Percentiles rank a stretch among this genome's conserved stretches.
Conservation (phyloP, 2,329 filamentous ascomycete genomes). For the Alternaria triticimaculans region DNA sequence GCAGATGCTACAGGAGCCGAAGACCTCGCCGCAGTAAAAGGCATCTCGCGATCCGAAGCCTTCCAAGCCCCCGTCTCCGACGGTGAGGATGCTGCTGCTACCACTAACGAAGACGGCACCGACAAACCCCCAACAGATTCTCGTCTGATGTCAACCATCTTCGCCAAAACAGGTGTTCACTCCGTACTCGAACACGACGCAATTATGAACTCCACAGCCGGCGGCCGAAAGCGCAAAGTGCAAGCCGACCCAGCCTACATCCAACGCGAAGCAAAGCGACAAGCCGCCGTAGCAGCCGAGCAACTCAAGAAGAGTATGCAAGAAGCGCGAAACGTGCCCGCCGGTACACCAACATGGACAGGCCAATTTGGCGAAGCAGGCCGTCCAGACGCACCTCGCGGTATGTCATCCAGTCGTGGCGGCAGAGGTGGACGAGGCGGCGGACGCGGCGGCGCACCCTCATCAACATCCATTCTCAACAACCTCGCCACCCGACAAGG, state of each 20-base stretch:
- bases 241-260: conserved; percentile 80
- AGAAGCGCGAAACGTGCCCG: conserved; percentile 73
- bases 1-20: conserved; percentile 31
- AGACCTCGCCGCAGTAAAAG: conserved; percentile 48
- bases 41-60: conserved; percentile 54
- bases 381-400: conserved; percentile 56
- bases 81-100: conserved; percentile 29
- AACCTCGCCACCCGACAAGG: conserved; percentile 53
- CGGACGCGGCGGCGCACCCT: conserved; percentile 50
- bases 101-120: conserved; percentile 17
- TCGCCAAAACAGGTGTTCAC: conserved; percentile 83
- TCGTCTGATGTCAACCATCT: conserved; percentile 86
- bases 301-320: conserved; percentile 77
- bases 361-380: conserved; percentile 82
- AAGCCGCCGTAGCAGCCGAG: conserved; percentile 78
- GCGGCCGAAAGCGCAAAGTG: conserved; percentile 66
- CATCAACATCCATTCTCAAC: conserved; percentile 52
- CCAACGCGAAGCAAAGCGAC: conserved; percentile 78
- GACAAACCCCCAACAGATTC: conserved; percentile 51
- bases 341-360: conserved; percentile 93
- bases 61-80: conserved; percentile 44
- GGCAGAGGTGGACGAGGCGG: conserved; percentile 42
- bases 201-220: conserved; percentile 64
- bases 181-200: conserved; percentile 93
- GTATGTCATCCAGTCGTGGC: conserved; percentile 52